Conservation (phyloP, 2,329 filamentous ascomycete genomes). For the Ceratocystis smalleyi region DNA sequence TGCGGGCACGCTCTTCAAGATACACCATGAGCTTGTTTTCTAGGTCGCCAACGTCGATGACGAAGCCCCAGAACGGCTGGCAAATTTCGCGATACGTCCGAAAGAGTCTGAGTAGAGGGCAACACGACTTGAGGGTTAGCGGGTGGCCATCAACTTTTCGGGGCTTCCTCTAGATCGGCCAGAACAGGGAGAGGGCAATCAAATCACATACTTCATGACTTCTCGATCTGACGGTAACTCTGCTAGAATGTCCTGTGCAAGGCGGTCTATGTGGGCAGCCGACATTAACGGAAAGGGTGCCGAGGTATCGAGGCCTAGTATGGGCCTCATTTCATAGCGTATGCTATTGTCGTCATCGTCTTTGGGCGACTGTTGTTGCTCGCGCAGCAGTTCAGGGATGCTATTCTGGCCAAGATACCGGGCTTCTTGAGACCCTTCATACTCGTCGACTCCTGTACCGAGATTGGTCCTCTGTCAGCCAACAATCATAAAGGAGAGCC, state of each 20-base stretch:
- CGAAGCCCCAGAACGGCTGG: slow-evolving; percentile 53
- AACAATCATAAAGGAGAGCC: neutral
- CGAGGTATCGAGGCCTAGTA: slow-evolving; percentile 49
- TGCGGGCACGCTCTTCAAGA: slow-evolving; percentile 46
- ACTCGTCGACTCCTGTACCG: slow-evolving; percentile 30
- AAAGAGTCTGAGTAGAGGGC: slow-evolving; percentile 34
- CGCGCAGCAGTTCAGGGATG: slow-evolving; percentile 48
- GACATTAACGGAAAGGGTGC: slow-evolving; percentile 55
- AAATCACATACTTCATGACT: slow-evolving; percentile 44
- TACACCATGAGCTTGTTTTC: slow-evolving; percentile 50
- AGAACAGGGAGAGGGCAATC: neutral
- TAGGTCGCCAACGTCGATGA: slow-evolving; percentile 50
- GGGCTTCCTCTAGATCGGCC: neutral
- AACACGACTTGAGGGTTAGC: slow-evolving; percentile 4
- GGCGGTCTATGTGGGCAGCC: slow-evolving; percentile 41
- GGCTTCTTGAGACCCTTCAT: slow-evolving; percentile 38
- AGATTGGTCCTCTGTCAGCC: slow-evolving; percentile 7
- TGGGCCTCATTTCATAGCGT: slow-evolving; percentile 49
- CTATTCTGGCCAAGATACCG: slow-evolving; percentile 53
- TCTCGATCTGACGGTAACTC: slow-evolving; percentile 50
- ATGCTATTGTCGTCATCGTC: slow-evolving; percentile 41
- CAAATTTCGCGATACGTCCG: slow-evolving; percentile 52
- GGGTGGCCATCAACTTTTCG: neutral
- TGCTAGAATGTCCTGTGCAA: slow-evolving; percentile 44
- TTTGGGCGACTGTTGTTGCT: slow-evolving; percentile 38